phyloP scores from a whole-genome alignment of 2,329 filamentous ascomycete species.

The Fusarium musae region DNA sequence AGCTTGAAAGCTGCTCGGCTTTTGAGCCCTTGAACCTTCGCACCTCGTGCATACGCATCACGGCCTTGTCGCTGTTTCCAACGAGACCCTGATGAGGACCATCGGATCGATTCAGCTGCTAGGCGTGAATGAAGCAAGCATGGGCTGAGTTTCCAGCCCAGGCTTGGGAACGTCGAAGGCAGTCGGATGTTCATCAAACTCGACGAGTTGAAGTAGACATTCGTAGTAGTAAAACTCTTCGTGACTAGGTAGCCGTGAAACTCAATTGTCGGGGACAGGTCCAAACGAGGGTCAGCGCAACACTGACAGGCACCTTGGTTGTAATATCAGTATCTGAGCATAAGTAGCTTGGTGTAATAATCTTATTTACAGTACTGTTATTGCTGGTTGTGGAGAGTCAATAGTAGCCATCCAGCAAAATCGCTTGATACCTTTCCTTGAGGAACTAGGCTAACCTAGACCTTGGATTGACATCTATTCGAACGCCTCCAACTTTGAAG shows the following conservation, averaged over 20 bases:
- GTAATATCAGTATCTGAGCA: neutral
- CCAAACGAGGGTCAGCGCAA: neutral
- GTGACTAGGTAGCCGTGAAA: neutral
- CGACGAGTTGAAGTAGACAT: neutral
- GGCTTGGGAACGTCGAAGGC: neutral
- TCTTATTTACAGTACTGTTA: neutral
- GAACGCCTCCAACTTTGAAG: neutral
- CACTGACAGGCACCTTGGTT: neutral
- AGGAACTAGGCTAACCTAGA: neutral
- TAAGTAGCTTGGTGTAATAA: neutral
- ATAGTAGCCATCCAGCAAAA: neutral
- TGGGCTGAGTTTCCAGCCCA: neutral
- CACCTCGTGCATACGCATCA: constrained; percentile 79
- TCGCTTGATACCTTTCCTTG: neutral
- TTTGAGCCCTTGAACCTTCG: constrained; percentile 83
- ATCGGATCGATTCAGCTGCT: constrained; percentile 12
- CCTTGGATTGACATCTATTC: neutral
- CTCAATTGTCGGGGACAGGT: neutral
- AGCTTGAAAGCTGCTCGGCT: constrained; percentile 95
- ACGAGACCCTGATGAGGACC: constrained; percentile 70
- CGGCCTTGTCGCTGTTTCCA: constrained; percentile 85
- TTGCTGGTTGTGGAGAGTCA: neutral
- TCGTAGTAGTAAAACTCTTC: neutral
- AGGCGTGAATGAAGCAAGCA: neutral
- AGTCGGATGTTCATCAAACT: constrained; percentile 12